Conservation (phyloP, 768 basidiomycete species). For the Symmetrospora coprosmae region DNA sequence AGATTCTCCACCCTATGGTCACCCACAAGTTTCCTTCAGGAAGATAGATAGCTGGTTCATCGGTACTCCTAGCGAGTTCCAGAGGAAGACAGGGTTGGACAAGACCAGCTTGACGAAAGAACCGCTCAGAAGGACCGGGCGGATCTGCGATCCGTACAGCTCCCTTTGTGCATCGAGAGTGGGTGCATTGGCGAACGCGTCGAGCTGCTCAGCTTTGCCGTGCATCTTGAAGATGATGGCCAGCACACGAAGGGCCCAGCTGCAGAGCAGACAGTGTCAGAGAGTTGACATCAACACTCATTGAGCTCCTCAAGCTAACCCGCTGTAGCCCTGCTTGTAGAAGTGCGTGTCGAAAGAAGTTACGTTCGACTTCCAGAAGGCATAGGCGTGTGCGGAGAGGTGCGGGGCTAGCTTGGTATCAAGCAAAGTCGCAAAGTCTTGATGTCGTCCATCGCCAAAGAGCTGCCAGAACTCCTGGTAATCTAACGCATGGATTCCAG, state of each 20-base stretch:
- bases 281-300: not conserved
- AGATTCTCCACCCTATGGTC: not conserved
- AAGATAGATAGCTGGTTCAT: slow-evolving; percentile 54
- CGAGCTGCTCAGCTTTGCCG: slow-evolving; percentile 48
- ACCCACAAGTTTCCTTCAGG: slow-evolving; percentile 37
- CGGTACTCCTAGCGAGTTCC: slow-evolving; percentile 68
- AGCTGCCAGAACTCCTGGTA: slow-evolving; percentile 52
- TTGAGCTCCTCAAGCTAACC: not conserved
- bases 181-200: slow-evolving; percentile 46
- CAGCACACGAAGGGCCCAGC: slow-evolving; percentile 52
- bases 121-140: slow-evolving; percentile 47
- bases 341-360: slow-evolving; percentile 45
- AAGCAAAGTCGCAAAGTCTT: slow-evolving; percentile 49
- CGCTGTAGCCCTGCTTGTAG: slow-evolving; percentile 51
- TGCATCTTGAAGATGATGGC: slow-evolving; percentile 48
- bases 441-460: slow-evolving; percentile 54
- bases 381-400: slow-evolving; percentile 58
- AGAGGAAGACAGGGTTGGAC: slow-evolving; percentile 43
- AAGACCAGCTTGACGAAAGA: slow-evolving; percentile 42
- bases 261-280: not conserved
- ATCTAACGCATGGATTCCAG: slow-evolving; percentile 45
- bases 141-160: slow-evolving; percentile 51
- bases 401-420: slow-evolving; percentile 51
- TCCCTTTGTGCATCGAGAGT: slow-evolving; percentile 48
- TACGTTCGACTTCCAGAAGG: slow-evolving; percentile 59